Evolutionary conservation across 2,329 filamentous ascomycete species (phyloP), one percentile per base, ranked within the genome.

Genomic region (Tolypocladium pustulatum): DNA sequence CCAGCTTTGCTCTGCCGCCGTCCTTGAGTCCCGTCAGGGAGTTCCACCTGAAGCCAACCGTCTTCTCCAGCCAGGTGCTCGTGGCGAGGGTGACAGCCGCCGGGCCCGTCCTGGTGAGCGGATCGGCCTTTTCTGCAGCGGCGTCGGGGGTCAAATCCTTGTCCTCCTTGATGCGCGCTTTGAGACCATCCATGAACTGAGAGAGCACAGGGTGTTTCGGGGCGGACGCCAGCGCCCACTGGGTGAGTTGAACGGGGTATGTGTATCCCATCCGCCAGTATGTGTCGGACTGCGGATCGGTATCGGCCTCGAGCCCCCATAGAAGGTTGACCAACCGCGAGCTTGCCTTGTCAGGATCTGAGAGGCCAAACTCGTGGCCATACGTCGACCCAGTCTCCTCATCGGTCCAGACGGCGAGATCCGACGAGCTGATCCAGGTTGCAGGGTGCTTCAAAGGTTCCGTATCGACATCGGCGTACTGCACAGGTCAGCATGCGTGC

Each of bases 221-320:
- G 13, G 62, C 61, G 17, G 64, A 64, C 2, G 65, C 65, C 59
- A 67, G 56, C 6, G 65, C 65, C 65, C 65, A 67, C 46, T 67
- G 65, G 7, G 65, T 67, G 40, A 67, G 46, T 22, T 67, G 65
- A 3, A 67, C 58, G 9, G 65, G 64, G 57, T 64, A 66, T 17
- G 63, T 58, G 49, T 67, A 67, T 49, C 65, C 65, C 65, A 67
- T 67, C 17, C 65, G 63, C 65, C 65, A 67, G 56, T 65, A 63
- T 7, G 60, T 52, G 51, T 65, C 58, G 30, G 62, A 57, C 37
- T 58, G 49, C 3, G 65, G 64, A 41, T 65, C 63, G 20, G 63
- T 63, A 32, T 67, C 65, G 51, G 65, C 65, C 46, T 67, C 65
- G 15, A 67, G 51, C 15, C 65, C 65, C 61, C 61, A 65, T 20